phyloP scores from a whole-genome alignment of 2,329 filamentous ascomycete species.

The Microascus cirrosus region DNA sequence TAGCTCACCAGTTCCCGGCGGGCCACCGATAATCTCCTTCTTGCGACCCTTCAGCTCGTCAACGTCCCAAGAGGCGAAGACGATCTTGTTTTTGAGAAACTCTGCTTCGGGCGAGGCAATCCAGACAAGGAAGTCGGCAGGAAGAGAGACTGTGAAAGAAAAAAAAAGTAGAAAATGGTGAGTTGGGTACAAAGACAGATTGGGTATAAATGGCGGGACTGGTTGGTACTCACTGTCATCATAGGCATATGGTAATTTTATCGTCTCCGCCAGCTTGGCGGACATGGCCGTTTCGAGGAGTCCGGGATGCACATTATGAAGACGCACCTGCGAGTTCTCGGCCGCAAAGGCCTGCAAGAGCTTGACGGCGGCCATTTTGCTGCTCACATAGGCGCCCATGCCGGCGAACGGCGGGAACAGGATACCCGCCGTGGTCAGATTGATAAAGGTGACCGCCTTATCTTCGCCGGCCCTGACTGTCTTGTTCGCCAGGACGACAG shows the following conservation, averaged over 20 bases:
- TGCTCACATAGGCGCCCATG: constrained; percentile 21
- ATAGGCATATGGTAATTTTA: not conserved
- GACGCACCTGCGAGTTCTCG: constrained; percentile 25
- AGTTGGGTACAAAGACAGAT: not conserved
- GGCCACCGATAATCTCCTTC: constrained; percentile 16
- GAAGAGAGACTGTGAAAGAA: constrained; percentile 17
- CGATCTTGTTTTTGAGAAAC: constrained; percentile 31
- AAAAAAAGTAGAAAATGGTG: too few relatives aligned
- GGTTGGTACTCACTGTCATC: constrained; percentile 7
- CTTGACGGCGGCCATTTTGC: constrained; percentile 28
- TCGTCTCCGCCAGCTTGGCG: not conserved
- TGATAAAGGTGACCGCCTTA: constrained; percentile 11
- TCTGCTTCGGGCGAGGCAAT: constrained; percentile 28
- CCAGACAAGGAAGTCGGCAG: constrained; percentile 32
- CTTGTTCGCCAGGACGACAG: constrained; percentile 10
- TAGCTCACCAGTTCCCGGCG: not conserved
- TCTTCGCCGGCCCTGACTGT: not conserved
- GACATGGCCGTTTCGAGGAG: constrained; percentile 18
- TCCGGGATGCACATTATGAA: constrained; percentile 32
- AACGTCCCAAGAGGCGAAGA: constrained; percentile 41
- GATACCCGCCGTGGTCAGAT: constrained; percentile 8
- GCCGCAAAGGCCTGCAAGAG: constrained; percentile 26
- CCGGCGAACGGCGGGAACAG: not conserved
- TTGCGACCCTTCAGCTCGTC: constrained; percentile 30
- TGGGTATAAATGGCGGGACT: not conserved